These are phyloP conservation scores for Acer yangbiense DNA, from an alignment of 345 rosid species.

Conservation along the genomic window DNA sequence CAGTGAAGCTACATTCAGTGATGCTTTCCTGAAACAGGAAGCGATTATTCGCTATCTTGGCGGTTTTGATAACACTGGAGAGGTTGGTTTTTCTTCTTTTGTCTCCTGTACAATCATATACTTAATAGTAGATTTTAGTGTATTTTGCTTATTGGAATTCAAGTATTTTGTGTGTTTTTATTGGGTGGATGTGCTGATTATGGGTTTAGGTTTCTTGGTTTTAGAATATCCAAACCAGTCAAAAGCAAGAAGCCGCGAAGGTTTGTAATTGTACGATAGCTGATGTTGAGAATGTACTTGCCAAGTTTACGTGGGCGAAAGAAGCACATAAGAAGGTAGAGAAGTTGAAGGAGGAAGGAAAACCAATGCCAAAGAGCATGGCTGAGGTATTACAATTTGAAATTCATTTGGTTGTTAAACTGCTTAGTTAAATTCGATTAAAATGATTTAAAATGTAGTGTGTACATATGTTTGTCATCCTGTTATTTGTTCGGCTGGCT, in stretches of 20 bases:
- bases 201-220: conserved; percentile 56
- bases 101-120: background rate
- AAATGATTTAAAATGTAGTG: background rate
- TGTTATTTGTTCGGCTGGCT: background rate
- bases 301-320: conserved; percentile 90
- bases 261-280: conserved; percentile 73
- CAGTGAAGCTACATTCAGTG: conserved; percentile 80
- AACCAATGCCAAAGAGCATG: conserved; percentile 81
- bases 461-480: background rate
- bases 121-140: background rate
- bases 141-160: background rate
- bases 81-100: conserved; percentile 53
- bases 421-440: background rate
- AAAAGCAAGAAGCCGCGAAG: conserved; percentile 85
- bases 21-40: conserved; percentile 84
- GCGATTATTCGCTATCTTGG: conserved; percentile 73
- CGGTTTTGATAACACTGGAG: conserved; percentile 71
- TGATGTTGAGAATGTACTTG: conserved; percentile 78
- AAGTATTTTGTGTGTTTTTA: background rate
- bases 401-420: background rate
- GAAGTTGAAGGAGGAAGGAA: conserved; percentile 77
- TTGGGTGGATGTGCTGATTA: conserved; percentile 32
- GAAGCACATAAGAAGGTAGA: conserved; percentile 70
- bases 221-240: conserved; percentile 79
- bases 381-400: conserved; percentile 60